Base-by-base conservation (phyloP, 768 basidiomycete species). In the Collybia sordida region DNA sequence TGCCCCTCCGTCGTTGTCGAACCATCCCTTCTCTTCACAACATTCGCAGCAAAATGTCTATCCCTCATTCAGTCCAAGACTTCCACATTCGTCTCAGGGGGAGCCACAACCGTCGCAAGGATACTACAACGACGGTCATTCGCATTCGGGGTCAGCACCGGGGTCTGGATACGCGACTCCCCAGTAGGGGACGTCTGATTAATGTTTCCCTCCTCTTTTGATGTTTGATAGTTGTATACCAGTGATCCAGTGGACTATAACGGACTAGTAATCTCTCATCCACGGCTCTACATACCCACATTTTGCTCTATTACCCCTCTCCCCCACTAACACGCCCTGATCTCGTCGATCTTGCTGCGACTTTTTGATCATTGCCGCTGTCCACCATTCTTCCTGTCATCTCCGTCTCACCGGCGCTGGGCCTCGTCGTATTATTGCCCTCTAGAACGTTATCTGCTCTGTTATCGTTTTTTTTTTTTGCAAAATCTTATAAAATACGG, bases 151-250 rank as follows among this genome's bases (percentile, higher is more conserved):
- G 47, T 73, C 73, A 22, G 67, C 72, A 17, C 72, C 74, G 7
- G 74, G 76, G 15, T 75, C 75, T 19, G 75, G 72, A 17, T 79
- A 79, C 54, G 73, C 66, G 28, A 75, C 75, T 24, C 74, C 77
- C 15, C 75, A 77, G 53, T 72, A 61, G 51, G 18, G 4, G 15
- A 45, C 28, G 27, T 21, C n/a, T 23, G 15, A 35, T 43, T 47
- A 23, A 34, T 44, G n/a, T n/a, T n/a, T n/a, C n/a, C n/a, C n/a
- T 39, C 45, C 31, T 19, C 40, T 39, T 21, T 44, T 3, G 31
- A 11, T 18, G 47, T 48, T 43, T 52, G 43, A 42, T 28, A 21
- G 11, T 41, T 21, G 43, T 45, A 31, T 31, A 31, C 31, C 31
- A 31, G 31, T 31, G 31, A 31, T 31, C 31, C 11, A 31, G 31